phyloP scores from a whole-genome alignment of 2,329 filamentous ascomycete species.

The Bipolaris oryzae region DNA sequence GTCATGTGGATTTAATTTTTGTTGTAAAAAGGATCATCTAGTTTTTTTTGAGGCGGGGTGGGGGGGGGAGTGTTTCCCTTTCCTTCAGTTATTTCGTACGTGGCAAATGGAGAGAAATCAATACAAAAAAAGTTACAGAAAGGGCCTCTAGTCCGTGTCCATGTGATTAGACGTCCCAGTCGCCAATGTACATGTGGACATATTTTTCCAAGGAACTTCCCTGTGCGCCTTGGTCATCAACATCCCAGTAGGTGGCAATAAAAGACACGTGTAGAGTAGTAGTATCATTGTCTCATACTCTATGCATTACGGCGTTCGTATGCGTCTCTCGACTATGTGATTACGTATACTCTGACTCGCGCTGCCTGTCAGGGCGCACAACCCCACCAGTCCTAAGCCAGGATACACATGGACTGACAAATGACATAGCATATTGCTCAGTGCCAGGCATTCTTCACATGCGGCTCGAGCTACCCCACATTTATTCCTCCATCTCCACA shows the following conservation, averaged over 20 bases:
- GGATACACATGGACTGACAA: neutral
- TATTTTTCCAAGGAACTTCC: too few relatives aligned
- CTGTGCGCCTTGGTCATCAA: too few relatives aligned
- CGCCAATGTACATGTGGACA: too few relatives aligned
- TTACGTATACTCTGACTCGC: neutral
- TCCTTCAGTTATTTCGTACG: too few relatives aligned
- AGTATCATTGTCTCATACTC: conserved; percentile 21
- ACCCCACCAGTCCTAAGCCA: neutral
- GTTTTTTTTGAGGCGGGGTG: too few relatives aligned
- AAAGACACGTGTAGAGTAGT: neutral
- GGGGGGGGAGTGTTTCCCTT: too few relatives aligned
- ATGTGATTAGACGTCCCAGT: too few relatives aligned
- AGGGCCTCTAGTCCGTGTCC: too few relatives aligned
- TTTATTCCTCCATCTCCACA: conserved; percentile 31
- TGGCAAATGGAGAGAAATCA: too few relatives aligned
- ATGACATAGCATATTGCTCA: neutral
- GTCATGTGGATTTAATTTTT: too few relatives aligned
- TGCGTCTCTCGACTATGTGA: neutral
- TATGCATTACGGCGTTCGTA: conserved; percentile 20
- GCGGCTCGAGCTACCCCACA: neutral
- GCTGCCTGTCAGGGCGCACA: neutral
- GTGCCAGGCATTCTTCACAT: neutral
- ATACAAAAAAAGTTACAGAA: too few relatives aligned
- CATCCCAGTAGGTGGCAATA: neutral
- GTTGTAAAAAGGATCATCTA: too few relatives aligned